Base-by-base conservation (phyloP, 768 basidiomycete species). In the Trametes sanguinea region DNA sequence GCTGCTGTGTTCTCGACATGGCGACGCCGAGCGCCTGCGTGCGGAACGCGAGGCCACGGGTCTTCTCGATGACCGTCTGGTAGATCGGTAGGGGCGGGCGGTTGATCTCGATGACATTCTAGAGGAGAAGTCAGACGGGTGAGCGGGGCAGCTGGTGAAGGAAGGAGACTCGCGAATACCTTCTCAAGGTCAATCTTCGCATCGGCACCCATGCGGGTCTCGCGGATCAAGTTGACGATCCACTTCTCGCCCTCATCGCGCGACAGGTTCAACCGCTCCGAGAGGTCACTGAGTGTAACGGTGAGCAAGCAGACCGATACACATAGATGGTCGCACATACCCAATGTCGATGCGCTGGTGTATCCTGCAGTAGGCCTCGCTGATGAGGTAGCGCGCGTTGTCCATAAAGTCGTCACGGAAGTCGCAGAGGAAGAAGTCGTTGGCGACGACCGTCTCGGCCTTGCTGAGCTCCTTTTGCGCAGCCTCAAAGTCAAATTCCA, bases 211-310 rank as follows among this genome's bases (percentile, higher is more conserved):
- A 96, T 94, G 48, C 94, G 85, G 6, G 95, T 96, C 76, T 98
- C 97, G 37, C 97, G 87, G 69, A 98, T 97, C 63, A 98, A 89
- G 79, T 98, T 98, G 69, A 98, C 97, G 64, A 98, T 96, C 96
- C 96, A 99, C 70, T 96, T 96, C 73, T 99, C 97, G 53, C 96
- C 97, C 72, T 98, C 97, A 66, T 94, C 94, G 44, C 82, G 85
- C n/a, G 91, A 88, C 51, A 98, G 83, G 74, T 98, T 98, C 13
- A 98, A 82, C 8, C 96, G 87, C 69, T 93, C 89, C 8, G 95
- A 97, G 11, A 98, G 84, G 70, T 97, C 94, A 61, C 94, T 95
- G 64, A 1, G 35, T 37, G 35, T 6, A 11, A 37, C 35, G 22
- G 35, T 37, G 35, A 6, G 42, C 8, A 14, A 6, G 45, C 10